A percentile compares a stretch with the other conserved stretches of the same genome.
Evolutionary conservation across 73 alveolate species (phyloP).

Genomic region (Paramecium sonneborni): DNA sequence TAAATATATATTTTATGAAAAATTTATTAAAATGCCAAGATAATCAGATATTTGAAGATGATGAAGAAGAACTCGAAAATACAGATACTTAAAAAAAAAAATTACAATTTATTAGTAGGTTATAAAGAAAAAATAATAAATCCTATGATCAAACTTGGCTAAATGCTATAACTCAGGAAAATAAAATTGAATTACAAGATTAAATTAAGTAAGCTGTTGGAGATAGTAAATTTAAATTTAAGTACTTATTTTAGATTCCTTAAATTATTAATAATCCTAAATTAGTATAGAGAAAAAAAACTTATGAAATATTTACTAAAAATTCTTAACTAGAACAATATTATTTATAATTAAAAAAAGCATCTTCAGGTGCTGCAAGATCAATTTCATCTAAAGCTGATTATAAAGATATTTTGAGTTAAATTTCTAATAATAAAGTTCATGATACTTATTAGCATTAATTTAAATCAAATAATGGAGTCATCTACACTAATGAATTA

Average conservation of each 20-base stretch:
- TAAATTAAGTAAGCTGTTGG: conserved; percentile 3
- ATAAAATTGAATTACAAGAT: background rate
- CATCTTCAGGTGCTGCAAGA: background rate
- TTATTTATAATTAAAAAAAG: conserved; percentile 25
- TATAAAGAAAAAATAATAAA: background rate
- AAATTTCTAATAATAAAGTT: conserved; percentile 12
- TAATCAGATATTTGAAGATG: background rate
- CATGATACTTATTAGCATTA: background rate
- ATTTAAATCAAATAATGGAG: background rate
- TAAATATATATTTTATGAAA: background rate
- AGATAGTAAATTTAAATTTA: conserved; percentile 8
- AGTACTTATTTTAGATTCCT: conserved; percentile 1
- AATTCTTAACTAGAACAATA: conserved; percentile 1
- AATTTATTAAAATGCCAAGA: background rate
- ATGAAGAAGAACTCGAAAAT: conserved; percentile 3
- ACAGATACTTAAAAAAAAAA: background rate
- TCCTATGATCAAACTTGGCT: background rate
- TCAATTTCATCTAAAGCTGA: conserved; percentile 28
- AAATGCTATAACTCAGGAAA: background rate
- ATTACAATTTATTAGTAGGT: background rate
- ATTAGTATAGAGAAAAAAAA: background rate
- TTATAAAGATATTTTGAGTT: conserved; percentile 9
- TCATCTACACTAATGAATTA: background rate
- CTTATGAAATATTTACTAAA: conserved; percentile 28
- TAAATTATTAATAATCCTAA: conserved; percentile 11